phyloP scores from a whole-genome alignment of 2,329 filamentous ascomycete species.

The Byssochlamys sp. region DNA sequence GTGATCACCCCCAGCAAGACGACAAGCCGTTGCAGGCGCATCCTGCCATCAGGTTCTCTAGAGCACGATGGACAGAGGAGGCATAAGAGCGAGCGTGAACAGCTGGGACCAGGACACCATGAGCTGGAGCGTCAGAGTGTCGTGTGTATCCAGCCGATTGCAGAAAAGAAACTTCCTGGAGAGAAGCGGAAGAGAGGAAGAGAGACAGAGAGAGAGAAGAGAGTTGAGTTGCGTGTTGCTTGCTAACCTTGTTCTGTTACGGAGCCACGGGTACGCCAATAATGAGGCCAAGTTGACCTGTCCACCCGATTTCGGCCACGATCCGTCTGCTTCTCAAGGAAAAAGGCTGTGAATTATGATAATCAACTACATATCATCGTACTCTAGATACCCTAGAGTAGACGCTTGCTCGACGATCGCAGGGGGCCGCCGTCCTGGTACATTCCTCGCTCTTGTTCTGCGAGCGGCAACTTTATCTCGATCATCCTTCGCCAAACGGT shows the following conservation, averaged over 20 bases:
- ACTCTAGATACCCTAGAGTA: too few species aligned
- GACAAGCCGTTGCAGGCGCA: constrained; percentile 28
- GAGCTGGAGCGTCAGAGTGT: not conserved
- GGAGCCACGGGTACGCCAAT: not conserved
- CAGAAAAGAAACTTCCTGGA: not conserved
- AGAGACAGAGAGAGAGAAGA: not conserved
- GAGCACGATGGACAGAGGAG: constrained; percentile 1
- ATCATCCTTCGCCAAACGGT: not conserved
- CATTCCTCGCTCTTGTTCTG: not conserved
- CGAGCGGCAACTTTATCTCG: not conserved
- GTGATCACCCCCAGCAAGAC: constrained; percentile 22
- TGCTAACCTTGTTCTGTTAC: not conserved
- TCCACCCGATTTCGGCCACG: not conserved
- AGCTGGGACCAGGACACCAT: not conserved
- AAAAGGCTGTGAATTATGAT: too few species aligned
- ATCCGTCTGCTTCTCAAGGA: not conserved
- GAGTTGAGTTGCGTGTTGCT: not conserved
- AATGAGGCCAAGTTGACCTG: not conserved
- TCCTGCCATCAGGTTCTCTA: constrained; percentile 21
- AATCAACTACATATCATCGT: not conserved
- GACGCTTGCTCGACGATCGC: not conserved
- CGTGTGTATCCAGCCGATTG: not conserved
- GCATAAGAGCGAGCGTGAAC: constrained; percentile 4
- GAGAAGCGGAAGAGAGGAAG: not conserved
- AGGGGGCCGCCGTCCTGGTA: not conserved